phyloP scores from a whole-genome alignment of 169 alveolate genomes.

The Toxoplasma gondii region DNA sequence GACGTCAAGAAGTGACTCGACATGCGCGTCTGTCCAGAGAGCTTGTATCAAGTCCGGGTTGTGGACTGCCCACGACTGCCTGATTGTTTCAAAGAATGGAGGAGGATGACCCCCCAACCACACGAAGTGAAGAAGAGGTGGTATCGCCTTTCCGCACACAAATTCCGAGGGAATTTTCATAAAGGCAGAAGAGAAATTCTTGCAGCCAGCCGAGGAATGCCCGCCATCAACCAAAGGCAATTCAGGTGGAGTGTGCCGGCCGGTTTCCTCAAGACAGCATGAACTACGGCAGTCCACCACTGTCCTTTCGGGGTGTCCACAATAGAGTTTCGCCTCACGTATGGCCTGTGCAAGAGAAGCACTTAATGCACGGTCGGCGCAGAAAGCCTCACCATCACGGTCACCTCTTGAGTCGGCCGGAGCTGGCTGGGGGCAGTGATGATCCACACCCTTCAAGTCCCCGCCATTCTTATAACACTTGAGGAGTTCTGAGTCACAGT shows the following conservation, averaged over 20 bases:
- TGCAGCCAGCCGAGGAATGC: not conserved
- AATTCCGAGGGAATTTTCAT: not conserved
- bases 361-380: too few relatives aligned
- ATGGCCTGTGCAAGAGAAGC: too few relatives aligned
- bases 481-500: too few relatives aligned
- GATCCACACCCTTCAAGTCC: too few relatives aligned
- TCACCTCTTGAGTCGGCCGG: too few relatives aligned
- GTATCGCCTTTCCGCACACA: not conserved
- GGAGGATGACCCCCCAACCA: not conserved
- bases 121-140: slow-evolving; percentile 26
- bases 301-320: not conserved
- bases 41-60: slow-evolving; percentile 9
- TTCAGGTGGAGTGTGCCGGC: not conserved
- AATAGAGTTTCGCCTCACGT: too few relatives aligned
- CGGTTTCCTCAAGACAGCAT: not conserved
- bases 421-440: too few relatives aligned
- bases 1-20: not conserved
- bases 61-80: not conserved
- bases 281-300: not conserved
- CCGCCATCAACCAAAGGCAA: not conserved
- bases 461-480: too few relatives aligned
- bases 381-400: too few relatives aligned
- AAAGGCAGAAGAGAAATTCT: not conserved
- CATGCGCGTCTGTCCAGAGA: slow-evolving; percentile 21
- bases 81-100: not conserved